Base-by-base conservation (phyloP, 192 early-diverging fungal species). In the Glomus cerebriforme region DNA sequence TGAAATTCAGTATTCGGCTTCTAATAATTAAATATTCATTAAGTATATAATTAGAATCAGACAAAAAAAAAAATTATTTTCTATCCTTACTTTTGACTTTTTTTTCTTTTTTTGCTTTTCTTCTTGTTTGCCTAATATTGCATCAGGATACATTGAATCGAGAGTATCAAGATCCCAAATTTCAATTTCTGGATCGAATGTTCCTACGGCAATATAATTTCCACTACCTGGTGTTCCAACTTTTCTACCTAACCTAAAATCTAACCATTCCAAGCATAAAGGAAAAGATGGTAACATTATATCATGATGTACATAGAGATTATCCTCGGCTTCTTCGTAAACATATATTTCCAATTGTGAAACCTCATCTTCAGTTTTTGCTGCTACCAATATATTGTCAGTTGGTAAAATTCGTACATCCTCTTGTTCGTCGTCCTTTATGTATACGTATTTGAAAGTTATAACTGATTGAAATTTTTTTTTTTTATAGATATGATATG, bases 231-330 rank as follows among this genome's bases (percentile, higher is more conserved):
- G 26, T 83, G 34, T n/a, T 75, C 83, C 24, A 86, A 82, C 74
- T 81, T 93, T 96, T 39, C 89, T 77, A 10, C 93, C 95, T 9
- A 95, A 88, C n/a, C 87, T 85, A 86, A 92, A 98, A 83, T 98
- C 96, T 39, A 99, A 78, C 96, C 96, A 98, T 84, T 99, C 97
- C 80, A 98, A 75, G 73, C 94, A 95, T 26, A 99, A 88, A 59
- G 98, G 97, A 82, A 99, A 98, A 39, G 94, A 89, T 45, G 98
- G 96, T 22, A 99, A 85, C 96, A 99, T 95, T 73, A 99, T 94
- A 74, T 99, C 98, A 85, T 99, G 96, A 82, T 99, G 97, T 24
- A 98, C 95, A 84, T 97, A 99, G 68, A 99, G 82, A 83, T 98
- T 96, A 79, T 92, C 93, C 22, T 88, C 90, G 79, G 95, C 93